Percentiles rank a stretch among this genome's conserved stretches.
Conservation (phyloP, 2,329 filamentous ascomycete species). For the Triangularia verruculosa region DNA sequence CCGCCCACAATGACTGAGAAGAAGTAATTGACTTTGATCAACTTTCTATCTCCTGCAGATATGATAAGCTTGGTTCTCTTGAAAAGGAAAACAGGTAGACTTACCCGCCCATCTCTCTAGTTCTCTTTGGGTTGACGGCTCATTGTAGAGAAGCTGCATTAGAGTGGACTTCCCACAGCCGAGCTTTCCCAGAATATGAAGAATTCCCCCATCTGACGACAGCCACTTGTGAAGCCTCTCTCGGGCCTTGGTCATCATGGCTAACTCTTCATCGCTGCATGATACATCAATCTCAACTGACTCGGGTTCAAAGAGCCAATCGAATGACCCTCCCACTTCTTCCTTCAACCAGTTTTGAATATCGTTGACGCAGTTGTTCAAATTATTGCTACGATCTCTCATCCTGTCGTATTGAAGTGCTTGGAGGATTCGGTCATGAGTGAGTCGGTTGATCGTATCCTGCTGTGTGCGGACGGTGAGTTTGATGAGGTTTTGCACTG, state of each 20-base stretch:
- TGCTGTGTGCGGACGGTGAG: not conserved
- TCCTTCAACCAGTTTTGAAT: not conserved
- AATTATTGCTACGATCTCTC: not conserved
- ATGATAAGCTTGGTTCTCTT: not conserved
- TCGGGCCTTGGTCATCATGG: not conserved
- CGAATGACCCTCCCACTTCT: not conserved
- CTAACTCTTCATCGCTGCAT: not conserved
- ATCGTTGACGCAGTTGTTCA: not conserved
- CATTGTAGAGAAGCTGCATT: not conserved
- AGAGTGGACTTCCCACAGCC: conserved; percentile 2
- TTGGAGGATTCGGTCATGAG: not conserved
- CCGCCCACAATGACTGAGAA: conserved; percentile 4
- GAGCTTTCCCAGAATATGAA: conserved; percentile 3
- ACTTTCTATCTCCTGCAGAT: not conserved
- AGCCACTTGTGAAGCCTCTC: not conserved
- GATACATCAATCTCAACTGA: too few species aligned
- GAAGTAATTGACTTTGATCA: conserved; percentile 1
- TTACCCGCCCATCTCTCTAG: conserved; percentile 1
- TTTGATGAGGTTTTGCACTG: not conserved
- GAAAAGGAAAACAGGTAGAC: not conserved
- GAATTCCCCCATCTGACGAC: not conserved
- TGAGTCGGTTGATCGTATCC: not conserved
- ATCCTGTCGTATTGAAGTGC: not conserved
- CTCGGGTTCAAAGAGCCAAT: not conserved
- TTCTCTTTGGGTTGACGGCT: not conserved